A percentile compares a stretch with the other conserved stretches of the same genome.
phyloP scores from a whole-genome alignment of 345 rosid species.

The Kandelia obovata region DNA sequence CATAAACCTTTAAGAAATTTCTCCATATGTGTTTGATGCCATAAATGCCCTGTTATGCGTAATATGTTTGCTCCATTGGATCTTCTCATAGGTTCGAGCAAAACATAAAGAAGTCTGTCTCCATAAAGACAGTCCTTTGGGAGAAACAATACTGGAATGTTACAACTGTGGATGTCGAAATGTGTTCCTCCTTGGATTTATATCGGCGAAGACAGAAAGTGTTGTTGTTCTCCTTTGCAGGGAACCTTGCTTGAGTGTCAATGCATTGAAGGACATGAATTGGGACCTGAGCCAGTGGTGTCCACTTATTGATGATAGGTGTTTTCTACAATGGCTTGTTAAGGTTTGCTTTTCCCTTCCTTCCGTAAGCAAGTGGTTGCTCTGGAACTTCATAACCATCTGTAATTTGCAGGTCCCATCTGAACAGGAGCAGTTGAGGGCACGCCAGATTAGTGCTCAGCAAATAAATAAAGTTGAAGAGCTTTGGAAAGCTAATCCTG shows the following conservation, averaged over 20 bases:
- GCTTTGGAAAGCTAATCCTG: slow-evolving; percentile 97
- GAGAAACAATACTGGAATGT: slow-evolving; percentile 98
- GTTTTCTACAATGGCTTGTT: slow-evolving; percentile 98
- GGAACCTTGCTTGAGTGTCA: slow-evolving; percentile 96
- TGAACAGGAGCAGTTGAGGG: slow-evolving; percentile 98
- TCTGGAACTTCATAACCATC: slow-evolving; percentile 18
- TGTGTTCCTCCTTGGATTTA: slow-evolving; percentile 96
- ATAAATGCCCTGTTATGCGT: background rate
- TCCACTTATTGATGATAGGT: slow-evolving; percentile 97
- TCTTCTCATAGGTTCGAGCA: slow-evolving; percentile 75
- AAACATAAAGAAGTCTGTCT: slow-evolving; percentile 99
- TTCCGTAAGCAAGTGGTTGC: background rate
- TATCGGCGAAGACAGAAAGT: slow-evolving; percentile 97
- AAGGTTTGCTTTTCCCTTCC: slow-evolving; percentile 51
- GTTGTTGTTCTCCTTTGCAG: slow-evolving; percentile 98
- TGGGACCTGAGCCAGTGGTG: slow-evolving; percentile 99
- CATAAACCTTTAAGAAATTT: too few species aligned
- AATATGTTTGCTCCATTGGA: slow-evolving; percentile 6
- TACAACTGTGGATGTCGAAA: slow-evolving; percentile 99
- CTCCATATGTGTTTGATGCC: too few species aligned
- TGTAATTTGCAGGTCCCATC: slow-evolving; percentile 72
- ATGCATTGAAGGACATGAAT: slow-evolving; percentile 99
- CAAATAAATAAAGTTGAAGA: slow-evolving; percentile 99
- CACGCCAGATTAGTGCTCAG: slow-evolving; percentile 97
- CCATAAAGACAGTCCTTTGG: slow-evolving; percentile 99